Evolutionary conservation across 495 filamentous ascomycete species (phyloP), one percentile per base, ranked within the genome.

Genomic region (Wilcoxina mikolae): DNA sequence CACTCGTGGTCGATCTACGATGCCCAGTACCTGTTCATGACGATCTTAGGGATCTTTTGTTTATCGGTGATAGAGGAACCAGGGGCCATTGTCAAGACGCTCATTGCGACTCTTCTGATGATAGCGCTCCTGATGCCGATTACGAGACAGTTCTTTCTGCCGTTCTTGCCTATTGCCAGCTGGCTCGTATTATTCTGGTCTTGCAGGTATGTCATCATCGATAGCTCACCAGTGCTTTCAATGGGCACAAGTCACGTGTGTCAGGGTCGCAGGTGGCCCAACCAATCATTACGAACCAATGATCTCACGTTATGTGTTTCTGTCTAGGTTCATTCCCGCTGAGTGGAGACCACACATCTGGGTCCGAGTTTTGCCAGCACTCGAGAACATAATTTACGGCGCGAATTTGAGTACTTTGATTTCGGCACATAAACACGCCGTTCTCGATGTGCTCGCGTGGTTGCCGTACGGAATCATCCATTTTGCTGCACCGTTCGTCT

Each of bases 301-400:
- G 39, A 43, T 43, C 39, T 43, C 39, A 43, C 39, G 20, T 43
- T 9, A n/a, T 43, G 31, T 46, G 15, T 46, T 29, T 27, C 27
- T 49, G 12, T n/a, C 44, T 66, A 88, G 84, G 57, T 95, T 93
- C 69, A 83, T 95, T 58, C 83, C 86, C 9, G 75, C 77, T 54
- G 84, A 87, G 61, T 88, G 84, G 70, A 78, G 90, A 38, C 87
- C 87, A 44, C 82, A 84, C 41, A 94, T 96, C 60, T 94, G 87
- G 84, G 90, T 95, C 54, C 83, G 86, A 55, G 85, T 96, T 20
- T 75, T 96, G 11, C 90, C 90, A 2, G 84, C 90, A n/a, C 76
- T 96, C 57, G 90, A 96, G 67, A 94, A 96, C 69, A 91, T 96
- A 52, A 73, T 96, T 47, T 96, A 96, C 66, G 90, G 90, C 47